Base-by-base conservation (phyloP, 495 filamentous ascomycete genomes). In the Evernia prunastri region DNA sequence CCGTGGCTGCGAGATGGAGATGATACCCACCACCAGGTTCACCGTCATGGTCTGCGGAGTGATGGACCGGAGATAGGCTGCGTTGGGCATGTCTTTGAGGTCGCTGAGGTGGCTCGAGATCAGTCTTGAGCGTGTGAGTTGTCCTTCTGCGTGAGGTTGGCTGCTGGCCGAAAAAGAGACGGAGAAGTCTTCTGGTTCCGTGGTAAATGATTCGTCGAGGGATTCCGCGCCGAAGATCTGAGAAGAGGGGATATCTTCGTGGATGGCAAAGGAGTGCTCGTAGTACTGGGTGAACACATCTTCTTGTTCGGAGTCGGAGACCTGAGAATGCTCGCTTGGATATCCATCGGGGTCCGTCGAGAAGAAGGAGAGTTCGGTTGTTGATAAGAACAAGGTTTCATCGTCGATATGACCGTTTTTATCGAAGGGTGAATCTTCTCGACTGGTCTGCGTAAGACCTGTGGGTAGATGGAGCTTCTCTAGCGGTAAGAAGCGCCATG, bases 41-140 rank as follows among this genome's bases (percentile, higher is more conserved):
- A 91, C 82, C 2, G 80, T 85, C 78, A 91, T 86, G 6, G 91
- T 96, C 72, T 91, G 88, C 1, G 91, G 91, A 33, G 77, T 75
- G 61, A 96, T 90, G 3, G 82, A 83, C 15, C 75, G 70, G 3
- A 97, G 74, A 71, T 90, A 82, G n/a, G 69, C 69, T 0, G 88
- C 86, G 27, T 78, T 84, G 8, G 93, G 93, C 36, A 97, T 77
- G 66, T 85, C 81, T 58, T 82, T 79, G 31, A 97, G 78, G 68
- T 90, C 78, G 40, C 74, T 84, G n/a, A 94, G 71, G 17, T 56
- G 60, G 15, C 75, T 73, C 35, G 68, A 67, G 2, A 72, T 71
- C 4, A 67, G 67, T 18, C 72, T 60, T 17, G 36, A 61, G 18
- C 63, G 59, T 13, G 63, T 43, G 40, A 63, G 57, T 57, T 61